phyloP scores from a whole-genome alignment of 108 stramenopile genomes.

The Cyclotella atomus region DNA sequence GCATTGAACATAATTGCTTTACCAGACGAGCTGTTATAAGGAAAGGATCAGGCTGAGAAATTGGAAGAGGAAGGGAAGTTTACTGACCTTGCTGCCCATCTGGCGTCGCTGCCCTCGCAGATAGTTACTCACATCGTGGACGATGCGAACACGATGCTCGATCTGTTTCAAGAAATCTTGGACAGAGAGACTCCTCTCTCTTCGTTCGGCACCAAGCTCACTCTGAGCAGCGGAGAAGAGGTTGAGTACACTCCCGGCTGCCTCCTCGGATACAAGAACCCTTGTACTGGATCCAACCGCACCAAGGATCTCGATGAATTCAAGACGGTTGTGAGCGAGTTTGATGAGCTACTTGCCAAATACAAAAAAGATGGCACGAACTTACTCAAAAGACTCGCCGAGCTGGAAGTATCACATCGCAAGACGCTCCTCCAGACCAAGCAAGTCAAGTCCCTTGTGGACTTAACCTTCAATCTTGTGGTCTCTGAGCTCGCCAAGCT shows the following conservation, averaged over 20 bases:
- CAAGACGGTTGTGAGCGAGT: conserved; percentile 4
- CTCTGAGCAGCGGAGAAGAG: background rate
- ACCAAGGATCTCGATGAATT: conserved; percentile 6
- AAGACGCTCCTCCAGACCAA: background rate
- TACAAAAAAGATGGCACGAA: background rate
- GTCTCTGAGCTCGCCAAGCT: background rate
- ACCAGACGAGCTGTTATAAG: background rate
- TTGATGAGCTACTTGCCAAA: background rate
- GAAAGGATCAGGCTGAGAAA: background rate
- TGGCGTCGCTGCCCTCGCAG: background rate
- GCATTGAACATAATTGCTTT: background rate
- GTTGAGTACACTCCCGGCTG: background rate
- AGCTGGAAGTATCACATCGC: background rate
- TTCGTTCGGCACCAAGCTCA: background rate
- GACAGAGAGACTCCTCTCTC: background rate
- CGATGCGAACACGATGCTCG: conserved; percentile 36
- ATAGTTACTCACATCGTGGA: background rate
- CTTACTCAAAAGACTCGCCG: background rate
- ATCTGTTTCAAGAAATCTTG: background rate
- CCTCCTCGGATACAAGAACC: background rate
- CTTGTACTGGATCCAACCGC: background rate
- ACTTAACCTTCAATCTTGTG: background rate
- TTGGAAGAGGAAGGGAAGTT: background rate
- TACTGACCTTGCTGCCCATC: background rate
- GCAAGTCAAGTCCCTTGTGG: background rate